Evolutionary conservation across 352 stramenopile genomes (phyloP), one percentile per base, ranked within the genome.

Genomic region (Phytophthora pisi): DNA sequence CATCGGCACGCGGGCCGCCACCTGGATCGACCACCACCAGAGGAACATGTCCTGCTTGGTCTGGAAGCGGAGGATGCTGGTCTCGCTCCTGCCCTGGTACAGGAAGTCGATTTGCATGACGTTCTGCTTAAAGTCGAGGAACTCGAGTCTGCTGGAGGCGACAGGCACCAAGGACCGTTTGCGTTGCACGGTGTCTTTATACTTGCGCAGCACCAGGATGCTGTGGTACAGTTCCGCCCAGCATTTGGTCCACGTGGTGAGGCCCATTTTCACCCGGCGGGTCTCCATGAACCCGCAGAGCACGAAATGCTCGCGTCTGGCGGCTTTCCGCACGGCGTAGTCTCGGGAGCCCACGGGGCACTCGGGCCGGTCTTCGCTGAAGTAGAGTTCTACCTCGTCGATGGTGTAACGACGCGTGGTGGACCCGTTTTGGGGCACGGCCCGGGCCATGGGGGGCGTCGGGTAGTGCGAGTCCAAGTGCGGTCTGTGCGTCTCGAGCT

Each of bases 11-110:
- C 64, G 81, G 11, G 80, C 79, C 0, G 84, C 75, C 51, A 93
- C 70, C 61, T 92, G 84, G 28, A 93, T 79, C 2, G 73, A 75
- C 82, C 82, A 93, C 84, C 84, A 93, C 86, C 86, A 93, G 2
- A 90, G 59, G 46, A 91, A 92, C 61, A 93, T 72, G 58, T 90
- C 81, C 18, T 70, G 62, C 52, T 84, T 84, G 55, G 66, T 79
- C 31, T 78, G 42, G 54, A 86, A 86, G n/a, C 81, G 75, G 20
- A 93, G 30, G 28, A 77, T 53, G n/a, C 61, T 61, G 5, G 54
- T 76, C 67, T 85, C 77, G 4, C 55, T 70, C 31, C 77, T 78
- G 40, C 73, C 67, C 60, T 92, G 86, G 61, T 81, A 91, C 0
- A 80, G 28, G 64, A 82, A 89, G 43, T 91, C 72, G 34, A 93